Evolutionary conservation across 2,329 filamentous ascomycete species (phyloP).

Genomic region (Microcyclosporella mali): DNA sequence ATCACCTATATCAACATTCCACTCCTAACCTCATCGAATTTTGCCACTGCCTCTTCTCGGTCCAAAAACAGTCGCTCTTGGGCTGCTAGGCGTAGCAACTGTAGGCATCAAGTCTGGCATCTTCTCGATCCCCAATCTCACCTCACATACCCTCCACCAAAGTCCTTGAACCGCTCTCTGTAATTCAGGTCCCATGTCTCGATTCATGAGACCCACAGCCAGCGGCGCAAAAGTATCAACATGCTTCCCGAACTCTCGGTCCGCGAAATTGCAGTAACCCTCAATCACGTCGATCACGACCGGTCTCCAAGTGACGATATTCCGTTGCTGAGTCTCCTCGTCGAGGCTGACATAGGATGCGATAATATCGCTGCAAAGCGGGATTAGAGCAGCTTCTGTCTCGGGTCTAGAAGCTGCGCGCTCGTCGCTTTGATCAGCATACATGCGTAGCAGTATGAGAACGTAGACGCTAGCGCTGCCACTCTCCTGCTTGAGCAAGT

Average conservation of each 20-base stretch:
- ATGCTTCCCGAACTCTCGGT: slow-evolving; percentile 71
- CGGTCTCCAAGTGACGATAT: slow-evolving; percentile 93
- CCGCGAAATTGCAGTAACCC: slow-evolving; percentile 79
- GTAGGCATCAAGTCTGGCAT: too few species aligned
- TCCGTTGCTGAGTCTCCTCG: slow-evolving; percentile 92
- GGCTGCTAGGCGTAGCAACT: too few species aligned
- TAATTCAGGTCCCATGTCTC: slow-evolving; percentile 75
- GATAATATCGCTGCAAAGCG: slow-evolving; percentile 92
- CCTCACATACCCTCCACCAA: slow-evolving; percentile 76
- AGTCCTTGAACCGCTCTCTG: slow-evolving; percentile 71
- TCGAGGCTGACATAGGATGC: slow-evolving; percentile 77
- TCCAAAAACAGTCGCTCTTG: too few species aligned
- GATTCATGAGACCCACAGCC: slow-evolving; percentile 71
- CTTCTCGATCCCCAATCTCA: slow-evolving; percentile 41
- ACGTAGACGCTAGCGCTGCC: slow-evolving; percentile 93
- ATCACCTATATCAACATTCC: too few species aligned
- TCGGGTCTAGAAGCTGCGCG: slow-evolving; percentile 71
- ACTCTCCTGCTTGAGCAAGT: slow-evolving; percentile 92
- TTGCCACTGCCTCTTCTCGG: too few species aligned
- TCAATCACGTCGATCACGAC: slow-evolving; percentile 96
- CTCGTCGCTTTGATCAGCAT: slow-evolving; percentile 79
- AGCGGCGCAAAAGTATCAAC: slow-evolving; percentile 81
- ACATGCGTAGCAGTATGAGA: slow-evolving; percentile 94
- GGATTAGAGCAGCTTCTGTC: slow-evolving; percentile 86
- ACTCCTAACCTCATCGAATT: too few species aligned